Base-by-base conservation (phyloP, 805 yeast genomes). In the Lipomyces mesembrius region DNA sequence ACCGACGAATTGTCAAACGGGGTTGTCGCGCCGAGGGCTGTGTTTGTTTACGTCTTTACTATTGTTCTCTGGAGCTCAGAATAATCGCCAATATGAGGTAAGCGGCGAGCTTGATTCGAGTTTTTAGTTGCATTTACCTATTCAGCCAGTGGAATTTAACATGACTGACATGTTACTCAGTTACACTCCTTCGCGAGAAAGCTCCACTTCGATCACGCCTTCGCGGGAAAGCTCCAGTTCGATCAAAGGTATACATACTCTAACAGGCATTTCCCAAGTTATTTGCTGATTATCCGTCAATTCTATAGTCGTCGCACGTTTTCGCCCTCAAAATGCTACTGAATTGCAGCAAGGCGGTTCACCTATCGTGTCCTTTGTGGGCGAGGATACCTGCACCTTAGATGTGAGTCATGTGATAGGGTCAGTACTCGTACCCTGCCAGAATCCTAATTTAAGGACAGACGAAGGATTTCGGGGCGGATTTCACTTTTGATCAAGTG, bases 401-500 rank as follows among this genome's bases (percentile, higher is more conserved):
- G 73, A 71, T 25, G 72, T 61, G 25, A 27, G 61, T 9, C 56
- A 29, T 29, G 32, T 29, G 32, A 29, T 29, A 29, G 32, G 9
- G 17, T n/a, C 6, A 35, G 35, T 27, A 32, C 9, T 34, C 22
- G 12, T 29, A 14, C 11, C 27, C 34, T 9, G 2, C 25, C 35
- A 43, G 51, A 9, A 9, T 9, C 9, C 43, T 62, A 29, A 52
- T 27, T 32, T 37, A 12, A 29, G 37, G 29, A 46, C 29, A 68
- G 62, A 53, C 70, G 64, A 60, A 46, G 66, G 76, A 63, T 32
- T 68, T 52, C 43, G 72, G 67, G 64, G 72, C 64, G 65, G 51
- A 67, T 9, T 91, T 87, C 72, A 83, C 87, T 0, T 91, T 84
- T 76, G 96, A 91, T 75, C 78, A 84, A 35, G 88, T 89, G 0